These are phyloP conservation scores for Stramenopiles sp. DNA, from an alignment of 352 stramenopile species.

Conservation along the genomic window DNA sequence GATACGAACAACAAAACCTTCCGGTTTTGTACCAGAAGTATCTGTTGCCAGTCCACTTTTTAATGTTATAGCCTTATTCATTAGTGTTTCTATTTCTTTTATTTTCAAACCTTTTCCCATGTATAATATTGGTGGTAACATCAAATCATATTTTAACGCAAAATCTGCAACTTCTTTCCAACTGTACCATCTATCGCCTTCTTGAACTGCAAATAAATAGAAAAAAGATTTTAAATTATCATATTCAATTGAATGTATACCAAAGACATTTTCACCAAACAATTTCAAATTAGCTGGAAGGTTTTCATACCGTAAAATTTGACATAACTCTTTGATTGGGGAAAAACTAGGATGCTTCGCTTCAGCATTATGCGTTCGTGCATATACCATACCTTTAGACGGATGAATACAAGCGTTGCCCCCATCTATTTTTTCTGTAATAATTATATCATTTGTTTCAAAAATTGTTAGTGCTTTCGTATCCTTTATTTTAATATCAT, in stretches of 20 bases:
- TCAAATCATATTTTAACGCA: neutral
- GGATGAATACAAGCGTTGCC: constrained; percentile 15
- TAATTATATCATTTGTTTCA: constrained; percentile 9
- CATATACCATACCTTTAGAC: constrained; percentile 9
- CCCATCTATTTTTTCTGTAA: constrained; percentile 19
- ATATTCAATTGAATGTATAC: constrained; percentile 14
- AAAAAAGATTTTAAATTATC: constrained; percentile 12
- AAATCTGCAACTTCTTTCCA: constrained; percentile 14
- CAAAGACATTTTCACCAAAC: constrained; percentile 13
- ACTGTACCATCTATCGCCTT: constrained; percentile 4
- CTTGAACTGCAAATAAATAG: constrained; percentile 14
- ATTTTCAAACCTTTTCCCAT: neutral
- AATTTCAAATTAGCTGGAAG: neutral
- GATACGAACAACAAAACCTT: constrained; percentile 17
- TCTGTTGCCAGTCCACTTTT: constrained; percentile 10
- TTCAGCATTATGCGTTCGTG: constrained; percentile 11
- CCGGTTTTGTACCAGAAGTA: neutral
- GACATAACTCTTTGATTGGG: constrained; percentile 10
- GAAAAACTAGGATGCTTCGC: constrained; percentile 15
- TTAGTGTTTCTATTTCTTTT: constrained; percentile 8
- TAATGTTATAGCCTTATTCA: constrained; percentile 9
- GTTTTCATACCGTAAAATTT: neutral
- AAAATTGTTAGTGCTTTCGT: neutral
- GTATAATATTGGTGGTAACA: neutral
- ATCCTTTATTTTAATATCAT: constrained; percentile 9